These are phyloP conservation scores for Wickerhamiella vanderwaltii DNA, from an alignment of 805 yeast genomes.

Conservation along the genomic window DNA sequence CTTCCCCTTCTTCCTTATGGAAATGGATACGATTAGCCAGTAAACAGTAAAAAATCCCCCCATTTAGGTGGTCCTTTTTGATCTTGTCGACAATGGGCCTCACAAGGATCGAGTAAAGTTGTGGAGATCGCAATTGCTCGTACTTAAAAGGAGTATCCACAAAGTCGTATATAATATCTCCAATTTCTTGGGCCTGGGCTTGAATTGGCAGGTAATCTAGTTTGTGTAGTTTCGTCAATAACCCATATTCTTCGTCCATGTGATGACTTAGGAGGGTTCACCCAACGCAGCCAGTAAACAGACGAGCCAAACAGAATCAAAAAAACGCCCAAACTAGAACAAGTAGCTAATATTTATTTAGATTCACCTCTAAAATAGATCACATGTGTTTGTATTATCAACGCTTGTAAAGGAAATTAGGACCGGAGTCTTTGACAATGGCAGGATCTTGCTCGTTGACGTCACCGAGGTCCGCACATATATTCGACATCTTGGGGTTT, in stretches of 20 bases:
- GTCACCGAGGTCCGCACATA: too few species aligned
- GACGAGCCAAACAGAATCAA: too few species aligned
- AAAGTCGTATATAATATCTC: constrained; percentile 33
- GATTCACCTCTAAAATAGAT: too few species aligned
- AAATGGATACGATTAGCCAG: constrained; percentile 31
- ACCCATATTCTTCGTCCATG: constrained; percentile 9
- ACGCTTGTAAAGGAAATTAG: too few species aligned
- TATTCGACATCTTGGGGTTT: too few species aligned
- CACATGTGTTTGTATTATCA: too few species aligned
- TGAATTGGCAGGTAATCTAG: constrained; percentile 30
- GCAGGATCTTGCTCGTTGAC: too few species aligned
- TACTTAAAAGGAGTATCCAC: constrained; percentile 37
- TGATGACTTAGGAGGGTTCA: too few species aligned
- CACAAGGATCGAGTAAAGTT: constrained; percentile 35
- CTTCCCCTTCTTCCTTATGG: constrained; percentile 25
- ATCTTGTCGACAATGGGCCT: constrained; percentile 36
- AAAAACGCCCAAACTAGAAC: too few species aligned
- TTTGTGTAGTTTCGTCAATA: constrained; percentile 11
- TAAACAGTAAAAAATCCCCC: constrained; percentile 31
- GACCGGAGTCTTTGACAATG: too few species aligned
- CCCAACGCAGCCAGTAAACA: too few species aligned
- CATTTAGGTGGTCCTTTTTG: constrained; percentile 18
- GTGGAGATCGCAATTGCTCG: constrained; percentile 42
- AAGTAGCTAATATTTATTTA: too few species aligned
- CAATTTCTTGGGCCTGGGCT: constrained; percentile 28